Evolutionary conservation across 495 filamentous ascomycete genomes (phyloP).

Genomic region (Cryomyces minteri): DNA sequence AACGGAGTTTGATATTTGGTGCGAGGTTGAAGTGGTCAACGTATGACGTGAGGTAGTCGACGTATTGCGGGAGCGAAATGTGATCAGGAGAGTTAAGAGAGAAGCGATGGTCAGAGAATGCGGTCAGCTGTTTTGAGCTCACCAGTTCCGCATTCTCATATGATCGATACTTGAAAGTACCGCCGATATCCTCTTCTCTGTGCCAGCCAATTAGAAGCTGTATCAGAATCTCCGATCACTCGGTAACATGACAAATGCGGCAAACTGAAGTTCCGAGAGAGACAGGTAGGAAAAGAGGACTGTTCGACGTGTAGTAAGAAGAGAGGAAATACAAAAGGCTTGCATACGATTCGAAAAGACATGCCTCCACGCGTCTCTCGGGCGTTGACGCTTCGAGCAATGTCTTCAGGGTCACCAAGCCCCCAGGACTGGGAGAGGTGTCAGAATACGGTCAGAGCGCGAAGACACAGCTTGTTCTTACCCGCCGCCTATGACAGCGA

Average conservation of each 20-base stretch:
- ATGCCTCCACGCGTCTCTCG: constrained; percentile 6
- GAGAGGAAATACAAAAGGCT: background rate
- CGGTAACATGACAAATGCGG: background rate
- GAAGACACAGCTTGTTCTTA: constrained; percentile 1
- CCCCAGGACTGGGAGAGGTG: constrained; percentile 2
- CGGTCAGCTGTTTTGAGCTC: constrained; percentile 8
- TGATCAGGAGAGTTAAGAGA: constrained; percentile 5
- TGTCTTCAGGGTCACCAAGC: constrained; percentile 7
- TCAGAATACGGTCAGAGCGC: background rate
- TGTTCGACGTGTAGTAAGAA: background rate
- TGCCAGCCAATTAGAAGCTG: background rate
- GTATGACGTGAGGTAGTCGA: constrained; percentile 7
- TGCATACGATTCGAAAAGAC: constrained; percentile 8
- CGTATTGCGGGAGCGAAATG: constrained; percentile 9
- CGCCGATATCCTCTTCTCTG: constrained; percentile 9
- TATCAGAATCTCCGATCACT: background rate
- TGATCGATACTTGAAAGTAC: constrained; percentile 8
- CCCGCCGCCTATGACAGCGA: constrained; percentile 8
- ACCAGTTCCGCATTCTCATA: constrained; percentile 10
- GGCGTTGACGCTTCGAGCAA: constrained; percentile 8
- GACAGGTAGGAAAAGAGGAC: background rate
- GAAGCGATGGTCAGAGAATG: constrained; percentile 8
- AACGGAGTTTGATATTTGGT: constrained; percentile 5
- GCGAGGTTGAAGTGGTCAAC: constrained; percentile 5
- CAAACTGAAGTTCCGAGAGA: background rate